phyloP scores from a whole-genome alignment of 2,329 filamentous ascomycete species.

The Trichoderma sp. region DNA sequence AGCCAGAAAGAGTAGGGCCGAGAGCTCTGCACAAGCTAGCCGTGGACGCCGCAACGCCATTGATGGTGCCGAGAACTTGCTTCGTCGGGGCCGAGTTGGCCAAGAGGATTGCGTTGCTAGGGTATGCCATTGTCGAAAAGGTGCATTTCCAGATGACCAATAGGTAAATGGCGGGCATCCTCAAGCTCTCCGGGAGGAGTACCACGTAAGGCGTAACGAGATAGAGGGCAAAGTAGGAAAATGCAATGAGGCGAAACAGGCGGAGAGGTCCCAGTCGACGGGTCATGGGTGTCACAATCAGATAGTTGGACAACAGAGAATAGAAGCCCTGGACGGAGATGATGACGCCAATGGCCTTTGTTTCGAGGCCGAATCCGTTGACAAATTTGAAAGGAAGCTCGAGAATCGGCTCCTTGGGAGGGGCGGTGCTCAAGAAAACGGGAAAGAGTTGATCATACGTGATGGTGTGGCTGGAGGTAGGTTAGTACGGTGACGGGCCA shows the following conservation, averaged over 20 bases:
- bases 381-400: conserved; percentile 83
- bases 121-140: conserved; percentile 86
- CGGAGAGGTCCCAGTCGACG: conserved; percentile 72
- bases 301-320: conserved; percentile 80
- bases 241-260: conserved; percentile 77
- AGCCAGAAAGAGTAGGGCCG: conserved; percentile 82
- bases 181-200: conserved; percentile 69
- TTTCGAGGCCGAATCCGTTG: conserved; percentile 79
- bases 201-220: conserved; percentile 85
- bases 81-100: conserved; percentile 84
- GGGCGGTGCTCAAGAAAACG: conserved; percentile 76
- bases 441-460: conserved; percentile 93
- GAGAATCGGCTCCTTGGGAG: conserved; percentile 48
- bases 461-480: conserved; percentile 77
- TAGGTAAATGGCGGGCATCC: conserved; percentile 72
- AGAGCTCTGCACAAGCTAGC: conserved; percentile 86
- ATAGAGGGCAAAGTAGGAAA: conserved; percentile 86
- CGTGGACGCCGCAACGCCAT: conserved; percentile 86
- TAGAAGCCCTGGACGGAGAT: conserved; percentile 86
- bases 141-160: conserved; percentile 90
- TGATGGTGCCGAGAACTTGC: conserved; percentile 84
- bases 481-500: conserved; percentile 21
- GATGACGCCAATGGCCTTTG: conserved; percentile 82
- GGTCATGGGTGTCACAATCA: conserved; percentile 78
- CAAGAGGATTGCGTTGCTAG: conserved; percentile 82